phyloP scores from a whole-genome alignment of 345 rosid species.

The Melastoma malabathricum region DNA sequence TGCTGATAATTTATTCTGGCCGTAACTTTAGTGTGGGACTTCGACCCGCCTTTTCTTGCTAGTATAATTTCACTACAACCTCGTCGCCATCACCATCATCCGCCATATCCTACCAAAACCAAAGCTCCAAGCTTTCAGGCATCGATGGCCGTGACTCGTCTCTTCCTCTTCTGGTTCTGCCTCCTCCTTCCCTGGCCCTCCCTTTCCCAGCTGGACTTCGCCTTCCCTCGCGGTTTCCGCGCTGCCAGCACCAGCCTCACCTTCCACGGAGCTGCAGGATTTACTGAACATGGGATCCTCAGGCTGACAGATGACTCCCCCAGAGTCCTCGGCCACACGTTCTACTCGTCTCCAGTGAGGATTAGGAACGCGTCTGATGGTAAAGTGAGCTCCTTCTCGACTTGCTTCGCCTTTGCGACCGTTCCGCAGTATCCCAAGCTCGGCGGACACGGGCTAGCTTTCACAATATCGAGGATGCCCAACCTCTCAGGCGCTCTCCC shows the following conservation, averaged over 20 bases:
- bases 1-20: too few relatives aligned
- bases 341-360: constrained; percentile 37
- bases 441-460: constrained; percentile 86
- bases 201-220: constrained; percentile 16
- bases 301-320: constrained; percentile 41
- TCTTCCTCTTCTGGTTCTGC: constrained; percentile 15
- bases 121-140: too few relatives aligned
- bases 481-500: constrained; percentile 29
- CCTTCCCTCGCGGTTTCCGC: constrained; percentile 32
- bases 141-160: too few relatives aligned
- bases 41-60: too few relatives aligned
- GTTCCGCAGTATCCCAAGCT: constrained; percentile 54
- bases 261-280: constrained; percentile 36
- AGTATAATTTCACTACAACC: too few relatives aligned
- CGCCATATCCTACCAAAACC: too few relatives aligned
- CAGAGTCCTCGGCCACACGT: constrained; percentile 60
- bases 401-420: constrained; percentile 57
- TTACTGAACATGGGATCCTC: constrained; percentile 46
- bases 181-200: constrained; percentile 9
- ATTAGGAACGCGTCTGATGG: constrained; percentile 40
- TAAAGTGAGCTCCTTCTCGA: constrained; percentile 53
- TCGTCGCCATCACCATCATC: too few relatives aligned
- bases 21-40: too few relatives aligned
- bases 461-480: constrained; percentile 39
- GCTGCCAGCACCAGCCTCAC: constrained; percentile 20